These are phyloP conservation scores for Phytophthora multivora DNA, from an alignment of 352 stramenopile genomes.

Conservation along the genomic window DNA sequence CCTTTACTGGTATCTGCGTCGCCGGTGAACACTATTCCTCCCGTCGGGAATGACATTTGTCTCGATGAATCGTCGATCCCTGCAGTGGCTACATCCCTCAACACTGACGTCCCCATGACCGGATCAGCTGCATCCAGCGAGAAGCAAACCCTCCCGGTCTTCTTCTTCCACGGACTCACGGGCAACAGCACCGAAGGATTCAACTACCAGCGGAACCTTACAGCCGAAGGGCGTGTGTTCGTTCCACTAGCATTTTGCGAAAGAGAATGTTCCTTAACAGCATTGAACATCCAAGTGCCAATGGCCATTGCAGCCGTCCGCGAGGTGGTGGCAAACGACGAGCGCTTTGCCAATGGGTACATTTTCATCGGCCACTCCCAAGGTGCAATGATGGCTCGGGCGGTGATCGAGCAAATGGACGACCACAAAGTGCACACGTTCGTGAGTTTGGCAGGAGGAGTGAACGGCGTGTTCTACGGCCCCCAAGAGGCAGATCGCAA, in stretches of 20 bases:
- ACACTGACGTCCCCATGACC: not conserved
- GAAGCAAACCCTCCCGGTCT: constrained; percentile 37
- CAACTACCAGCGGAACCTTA: constrained; percentile 38
- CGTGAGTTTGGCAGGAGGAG: constrained; percentile 43
- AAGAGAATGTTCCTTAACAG: constrained; percentile 31
- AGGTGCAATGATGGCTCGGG: constrained; percentile 44
- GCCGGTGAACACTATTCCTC: not conserved
- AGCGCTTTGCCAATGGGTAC: constrained; percentile 39
- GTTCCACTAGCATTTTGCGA: constrained; percentile 47
- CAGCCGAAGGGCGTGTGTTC: constrained; percentile 33
- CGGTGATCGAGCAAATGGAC: constrained; percentile 61
- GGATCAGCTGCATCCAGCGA: constrained; percentile 1
- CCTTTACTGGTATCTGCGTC: constrained; percentile 5
- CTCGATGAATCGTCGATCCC: constrained; percentile 21
- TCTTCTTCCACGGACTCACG: constrained; percentile 59
- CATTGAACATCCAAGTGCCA: constrained; percentile 38
- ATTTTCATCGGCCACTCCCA: constrained; percentile 58
- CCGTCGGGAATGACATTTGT: constrained; percentile 16
- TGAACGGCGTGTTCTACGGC: constrained; percentile 59
- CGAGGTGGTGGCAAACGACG: constrained; percentile 20
- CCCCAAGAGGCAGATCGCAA: constrained; percentile 36
- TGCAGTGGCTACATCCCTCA: constrained; percentile 8
- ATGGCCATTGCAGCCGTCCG: constrained; percentile 48
- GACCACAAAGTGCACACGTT: constrained; percentile 55
- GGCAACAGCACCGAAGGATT: constrained; percentile 25